Evolutionary conservation across 495 filamentous ascomycete species (phyloP).

Genomic region (Bombardia bombarda): DNA sequence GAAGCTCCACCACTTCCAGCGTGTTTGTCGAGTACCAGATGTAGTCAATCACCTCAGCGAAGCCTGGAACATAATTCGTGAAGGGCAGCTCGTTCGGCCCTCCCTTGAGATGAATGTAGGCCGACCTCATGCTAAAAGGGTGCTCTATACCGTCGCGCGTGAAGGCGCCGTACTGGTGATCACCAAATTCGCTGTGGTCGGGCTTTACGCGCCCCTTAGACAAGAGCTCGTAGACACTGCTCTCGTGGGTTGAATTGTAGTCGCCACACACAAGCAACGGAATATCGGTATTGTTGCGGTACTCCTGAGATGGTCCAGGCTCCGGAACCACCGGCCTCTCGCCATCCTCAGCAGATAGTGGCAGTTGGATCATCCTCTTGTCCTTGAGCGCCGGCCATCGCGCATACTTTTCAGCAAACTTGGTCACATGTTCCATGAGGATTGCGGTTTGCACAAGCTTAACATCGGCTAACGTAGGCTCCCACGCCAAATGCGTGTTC

Average conservation of each 20-base stretch:
- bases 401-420: slow-evolving; percentile 73
- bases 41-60: slow-evolving; percentile 88
- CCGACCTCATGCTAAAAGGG: slow-evolving; percentile 86
- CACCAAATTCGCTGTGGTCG: slow-evolving; percentile 67
- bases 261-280: slow-evolving; percentile 89
- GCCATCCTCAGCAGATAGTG: slow-evolving; percentile 43
- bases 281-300: slow-evolving; percentile 75
- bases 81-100: slow-evolving; percentile 75
- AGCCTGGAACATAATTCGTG: slow-evolving; percentile 92
- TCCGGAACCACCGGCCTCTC: slow-evolving; percentile 31
- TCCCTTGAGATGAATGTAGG: slow-evolving; percentile 60
- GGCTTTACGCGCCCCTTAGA: slow-evolving; percentile 62
- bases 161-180: slow-evolving; percentile 76
- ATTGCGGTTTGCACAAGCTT: slow-evolving; percentile 93
- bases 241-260: slow-evolving; percentile 82
- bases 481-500: slow-evolving; percentile 93
- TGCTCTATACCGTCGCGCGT: slow-evolving; percentile 86
- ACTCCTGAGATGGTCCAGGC: slow-evolving; percentile 55
- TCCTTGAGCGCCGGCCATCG: slow-evolving; percentile 68
- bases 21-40: slow-evolving; percentile 94
- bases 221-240: slow-evolving; percentile 82
- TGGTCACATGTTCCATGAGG: slow-evolving; percentile 80
- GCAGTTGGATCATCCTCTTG: slow-evolving; percentile 64
- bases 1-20: slow-evolving; percentile 75
- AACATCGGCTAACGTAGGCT: slow-evolving; percentile 81